Evolutionary conservation across 768 basidiomycete species (phyloP), one percentile per base, ranked within the genome.

Genomic region (Trametes villosa): DNA sequence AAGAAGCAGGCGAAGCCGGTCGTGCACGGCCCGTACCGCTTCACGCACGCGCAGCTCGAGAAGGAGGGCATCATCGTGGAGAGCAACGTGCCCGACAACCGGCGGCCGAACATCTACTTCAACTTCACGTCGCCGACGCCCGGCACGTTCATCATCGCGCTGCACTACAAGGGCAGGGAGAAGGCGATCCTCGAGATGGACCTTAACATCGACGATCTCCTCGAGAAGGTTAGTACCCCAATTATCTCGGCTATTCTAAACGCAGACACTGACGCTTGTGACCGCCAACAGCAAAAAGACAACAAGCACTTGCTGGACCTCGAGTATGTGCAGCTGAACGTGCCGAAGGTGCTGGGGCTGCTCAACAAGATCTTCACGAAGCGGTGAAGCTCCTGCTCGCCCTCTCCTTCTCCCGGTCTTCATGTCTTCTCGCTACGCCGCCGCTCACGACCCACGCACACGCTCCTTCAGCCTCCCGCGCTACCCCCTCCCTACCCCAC

Each of bases 191-290:
- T 98, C 36, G 97, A 99, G 82, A 98, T 98, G 97, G 95, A 97
- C 77, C 84, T 98, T 54, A 98, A 98, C 79, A 97, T 98, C 68
- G 96, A 99, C 75, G 96, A 99, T 76, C 76, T 98, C 64, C 77
- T 98, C 71, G 96, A 98, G 76, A 98, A 98, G 89, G 95, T 94
- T n/a, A n/a, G n/a, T n/a, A n/a, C n/a, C n/a, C n/a, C n/a, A n/a
- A n/a, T n/a, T n/a, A 7, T 17, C 22, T 41, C 30, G 22, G 22
- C 9, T 33, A 36, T 20, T 41, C 49, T 55, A 13, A 24, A 41
- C 50, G 3, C 45, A 7, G 34, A 22, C 13, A 22, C 52, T 59
- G 20, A 65, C 40, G 36, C 41, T 20, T 52, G 40, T 62, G 33
- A 22, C 11, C n/a, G 33, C 57, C 36, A 38, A 70, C 71, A 98